Evolutionary conservation across 1,284 basidiomycete genomes (phyloP), one percentile per base, ranked within the genome.

Genomic region (Melampsora medusae): DNA sequence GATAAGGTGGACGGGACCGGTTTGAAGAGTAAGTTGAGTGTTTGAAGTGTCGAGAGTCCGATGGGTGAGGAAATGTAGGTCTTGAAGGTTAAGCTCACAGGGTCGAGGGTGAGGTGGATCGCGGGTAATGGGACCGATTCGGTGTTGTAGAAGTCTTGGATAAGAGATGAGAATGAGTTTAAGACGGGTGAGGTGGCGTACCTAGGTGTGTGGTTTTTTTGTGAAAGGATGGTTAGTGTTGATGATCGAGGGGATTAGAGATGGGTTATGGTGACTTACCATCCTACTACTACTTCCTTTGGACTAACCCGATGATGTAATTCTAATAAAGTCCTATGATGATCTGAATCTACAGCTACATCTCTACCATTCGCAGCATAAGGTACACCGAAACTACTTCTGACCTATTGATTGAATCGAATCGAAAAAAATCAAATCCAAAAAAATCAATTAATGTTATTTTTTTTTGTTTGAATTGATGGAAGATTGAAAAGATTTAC

Each of bases 111-210:
- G 69, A 99, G 86, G 84, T 99, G 96, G 61, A 99, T 89, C 4
- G 97, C 94, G 77, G 91, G 92, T 83, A 91, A 89, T 4, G 93
- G 91, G 0, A 89, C 86, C 2, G 92, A 94, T 85, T 99, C 93
- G 86, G 91, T 89, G 53, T 92, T 89, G 85, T 97, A 99, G 85
- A 97, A 97, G 85, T 97, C 95, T 87, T 99, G 97, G 82, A 99
- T 97, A 79, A 99, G 87, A 25, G 97, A 94, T 61, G 94, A 96
- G 86, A 96, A 96, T 17, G 92, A 92, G 86, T 97, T 96, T 77
- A 99, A 88, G 79, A 91, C 89, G 3, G 91, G 91, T 78, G 91
- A 90, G 25, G 92, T 94, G 22, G 92, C 92, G 85, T 94, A 94
- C 91, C 92, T 93, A 25, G 25, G 25, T 25, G 25, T 25, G 25